Conservation (phyloP, 1,139 yeast species). For the Saccharomyces hybrid region DNA sequence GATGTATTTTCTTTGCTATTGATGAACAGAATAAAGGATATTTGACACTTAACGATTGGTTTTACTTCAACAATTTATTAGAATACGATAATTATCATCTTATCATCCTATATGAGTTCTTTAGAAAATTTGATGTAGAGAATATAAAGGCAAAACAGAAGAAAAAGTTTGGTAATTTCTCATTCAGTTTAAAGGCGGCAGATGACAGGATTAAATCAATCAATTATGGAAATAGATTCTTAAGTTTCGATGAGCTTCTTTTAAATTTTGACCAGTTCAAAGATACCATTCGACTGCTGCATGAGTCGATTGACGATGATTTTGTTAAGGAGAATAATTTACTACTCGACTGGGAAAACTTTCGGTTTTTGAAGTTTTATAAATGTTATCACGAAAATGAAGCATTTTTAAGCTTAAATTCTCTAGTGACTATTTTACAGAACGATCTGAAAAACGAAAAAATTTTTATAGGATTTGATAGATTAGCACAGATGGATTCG, state of each 20-base stretch:
- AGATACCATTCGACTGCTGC: constrained; percentile 30
- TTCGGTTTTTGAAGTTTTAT: constrained; percentile 26
- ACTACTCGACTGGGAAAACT: constrained; percentile 33
- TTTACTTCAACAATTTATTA: constrained; percentile 47
- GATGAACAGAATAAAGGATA: constrained; percentile 59
- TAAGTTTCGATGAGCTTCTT: constrained; percentile 34
- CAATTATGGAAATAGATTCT: constrained; percentile 36
- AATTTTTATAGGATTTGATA: constrained; percentile 26
- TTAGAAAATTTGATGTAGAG: constrained; percentile 35
- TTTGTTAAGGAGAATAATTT: constrained; percentile 24
- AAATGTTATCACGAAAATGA: constrained; percentile 20
- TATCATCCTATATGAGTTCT: constrained; percentile 46
- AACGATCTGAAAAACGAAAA: constrained; percentile 33
- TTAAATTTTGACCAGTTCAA: constrained; percentile 30
- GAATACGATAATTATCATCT: constrained; percentile 52
- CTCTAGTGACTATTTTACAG: constrained; percentile 34
- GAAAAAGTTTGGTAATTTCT: background rate
- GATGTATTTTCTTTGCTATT: constrained; percentile 55
- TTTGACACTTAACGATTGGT: constrained; percentile 53
- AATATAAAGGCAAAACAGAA: constrained; percentile 6
- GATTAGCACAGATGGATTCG: constrained; percentile 25
- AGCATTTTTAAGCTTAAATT: constrained; percentile 27
- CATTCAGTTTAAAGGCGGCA: constrained; percentile 18
- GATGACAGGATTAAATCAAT: constrained; percentile 33
- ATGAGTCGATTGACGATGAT: constrained; percentile 29